Conservation (phyloP, 371 early-diverging fungal genomes). For the Nematocida sp. region DNA sequence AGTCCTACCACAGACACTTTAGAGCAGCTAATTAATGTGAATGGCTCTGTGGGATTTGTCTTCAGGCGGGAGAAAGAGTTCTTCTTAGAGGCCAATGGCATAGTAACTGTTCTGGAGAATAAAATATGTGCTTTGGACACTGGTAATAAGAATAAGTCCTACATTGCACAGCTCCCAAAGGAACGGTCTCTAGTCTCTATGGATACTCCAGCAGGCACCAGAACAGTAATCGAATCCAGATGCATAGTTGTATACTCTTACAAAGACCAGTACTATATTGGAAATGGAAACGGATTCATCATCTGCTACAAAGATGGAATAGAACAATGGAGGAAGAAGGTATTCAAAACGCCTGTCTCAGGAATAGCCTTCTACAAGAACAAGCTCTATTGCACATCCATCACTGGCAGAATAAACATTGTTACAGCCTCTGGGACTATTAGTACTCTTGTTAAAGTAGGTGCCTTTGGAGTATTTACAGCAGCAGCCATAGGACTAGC, state of each 20-base stretch:
- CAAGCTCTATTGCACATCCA: slow-evolving; percentile 12
- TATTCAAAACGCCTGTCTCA: slow-evolving; percentile 24
- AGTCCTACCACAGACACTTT: no score
- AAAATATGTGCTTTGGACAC: neutral
- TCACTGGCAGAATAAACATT: neutral
- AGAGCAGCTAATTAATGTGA: neutral
- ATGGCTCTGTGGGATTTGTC: neutral
- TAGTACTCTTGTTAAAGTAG: neutral
- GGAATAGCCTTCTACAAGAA: neutral
- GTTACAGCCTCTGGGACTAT: neutral
- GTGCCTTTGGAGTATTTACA: neutral
- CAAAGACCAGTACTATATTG: neutral
- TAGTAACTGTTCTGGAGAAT: neutral
- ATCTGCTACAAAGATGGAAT: slow-evolving; percentile 10
- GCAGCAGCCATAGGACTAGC: no score
- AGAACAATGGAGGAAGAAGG: slow-evolving; percentile 33
- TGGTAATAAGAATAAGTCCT: neutral
- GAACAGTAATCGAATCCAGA: slow-evolving; percentile 14
- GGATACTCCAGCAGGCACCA: neutral
- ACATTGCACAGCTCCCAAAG: slow-evolving; percentile 21
- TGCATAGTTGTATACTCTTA: slow-evolving; percentile 1
- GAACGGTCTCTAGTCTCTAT: slow-evolving; percentile 4
- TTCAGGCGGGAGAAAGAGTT: neutral
- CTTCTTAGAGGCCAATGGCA: neutral
- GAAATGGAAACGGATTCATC: slow-evolving; percentile 19